Base-by-base conservation (phyloP, 306 rosid species). In the Cyamopsis tetragonoloba region DNA sequence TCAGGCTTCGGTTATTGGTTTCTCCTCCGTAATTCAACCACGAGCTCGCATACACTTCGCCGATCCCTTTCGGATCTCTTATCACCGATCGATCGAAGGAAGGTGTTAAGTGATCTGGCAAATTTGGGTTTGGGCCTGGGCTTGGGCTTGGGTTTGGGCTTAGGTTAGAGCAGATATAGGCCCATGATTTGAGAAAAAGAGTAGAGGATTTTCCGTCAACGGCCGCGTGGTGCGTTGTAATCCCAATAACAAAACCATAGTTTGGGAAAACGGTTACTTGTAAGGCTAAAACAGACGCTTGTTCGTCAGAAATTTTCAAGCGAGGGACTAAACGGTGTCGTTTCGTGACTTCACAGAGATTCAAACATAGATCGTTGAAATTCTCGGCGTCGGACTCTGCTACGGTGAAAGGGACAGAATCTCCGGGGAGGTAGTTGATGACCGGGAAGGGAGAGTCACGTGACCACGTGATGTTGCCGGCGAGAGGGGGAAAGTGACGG, bases 101-200 rank as follows among this genome's bases (percentile, higher is more conserved):
- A 3, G 95, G 95, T 15, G 74, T 57, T 12, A 84, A 71, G 2
- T 24, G 35, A n/a, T n/a, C n/a, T n/a, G n/a, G n/a, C n/a, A n/a
- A n/a, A n/a, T n/a, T n/a, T n/a, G n/a, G n/a, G n/a, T n/a, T n/a
- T n/a, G n/a, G n/a, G n/a, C n/a, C n/a, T n/a, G n/a, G n/a, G n/a
- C n/a, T n/a, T n/a, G n/a, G n/a, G n/a, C n/a, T n/a, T n/a, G n/a
- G n/a, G n/a, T n/a, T n/a, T n/a, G n/a, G n/a, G n/a, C 2, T 23
- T 8, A 51, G 49, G 58, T 57, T 50, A 22, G 60, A 32, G 13
- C 88, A 84, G 2, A 71, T 0, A 6, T 48, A 46, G 8, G 89
- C 79, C 86, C 89, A 87, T 0, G 81, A 10, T 68, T 84, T 87
- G 9, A 78, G 2, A 38, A 82, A 82, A 3, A 58, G 1, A 4